phyloP scores from a whole-genome alignment of 192 early-diverging fungal genomes.

The Backusella tuberculispora region DNA sequence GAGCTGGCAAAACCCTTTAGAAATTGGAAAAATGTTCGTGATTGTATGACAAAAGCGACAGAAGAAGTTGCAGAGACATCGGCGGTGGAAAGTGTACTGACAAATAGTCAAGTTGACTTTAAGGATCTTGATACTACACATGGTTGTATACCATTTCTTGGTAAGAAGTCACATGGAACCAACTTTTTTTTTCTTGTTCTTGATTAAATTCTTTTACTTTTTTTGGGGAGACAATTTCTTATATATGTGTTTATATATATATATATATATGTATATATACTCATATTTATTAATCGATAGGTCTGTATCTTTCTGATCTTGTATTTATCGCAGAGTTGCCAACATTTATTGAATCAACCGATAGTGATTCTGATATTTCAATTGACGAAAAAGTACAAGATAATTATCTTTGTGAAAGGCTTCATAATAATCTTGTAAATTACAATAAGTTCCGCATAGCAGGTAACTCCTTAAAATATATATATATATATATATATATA shows the following conservation, averaged over 20 bases:
- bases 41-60: constrained; percentile 56
- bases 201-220: constrained; percentile 1
- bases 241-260: too few relatives aligned
- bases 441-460: constrained; percentile 61
- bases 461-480: constrained; percentile 36
- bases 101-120: constrained; percentile 25
- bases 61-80: constrained; percentile 48
- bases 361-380: not conserved
- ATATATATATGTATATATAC: too few relatives aligned
- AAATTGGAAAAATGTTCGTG: constrained; percentile 63
- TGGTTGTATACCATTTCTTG: constrained; percentile 66
- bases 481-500: too few relatives aligned
- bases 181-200: not conserved
- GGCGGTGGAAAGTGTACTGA: constrained; percentile 39
- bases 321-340: constrained; percentile 62
- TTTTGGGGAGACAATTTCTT: not conserved
- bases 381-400: not conserved
- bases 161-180: constrained; percentile 33
- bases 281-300: constrained; percentile 25
- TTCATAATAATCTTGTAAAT: constrained; percentile 49
- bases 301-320: constrained; percentile 61
- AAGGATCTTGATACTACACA: constrained; percentile 23
- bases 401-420: constrained; percentile 2
- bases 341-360: constrained; percentile 47
- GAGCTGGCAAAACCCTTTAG: constrained; percentile 54